These are phyloP conservation scores for Diaporthe sp. DNA, from an alignment of 2,329 filamentous ascomycete species.

Conservation along the genomic window DNA sequence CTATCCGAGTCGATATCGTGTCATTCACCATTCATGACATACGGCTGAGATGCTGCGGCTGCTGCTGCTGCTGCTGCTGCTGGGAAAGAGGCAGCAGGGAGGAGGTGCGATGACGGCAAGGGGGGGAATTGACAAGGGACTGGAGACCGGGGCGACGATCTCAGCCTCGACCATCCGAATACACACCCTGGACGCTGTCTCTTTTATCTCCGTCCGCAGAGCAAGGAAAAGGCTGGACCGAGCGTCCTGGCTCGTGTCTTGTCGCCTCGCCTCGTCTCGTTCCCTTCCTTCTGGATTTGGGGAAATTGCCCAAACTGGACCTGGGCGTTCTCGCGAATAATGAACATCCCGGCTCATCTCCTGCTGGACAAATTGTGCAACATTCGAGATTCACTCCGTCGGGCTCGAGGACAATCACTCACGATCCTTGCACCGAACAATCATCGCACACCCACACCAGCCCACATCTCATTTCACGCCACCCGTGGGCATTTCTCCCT, in stretches of 20 bases:
- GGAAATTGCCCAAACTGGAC: slow-evolving; percentile 24
- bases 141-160: slow-evolving; percentile 8
- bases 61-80: neutral
- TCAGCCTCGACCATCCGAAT: slow-evolving; percentile 25
- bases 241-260: slow-evolving; percentile 25
- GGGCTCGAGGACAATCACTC: slow-evolving; percentile 1
- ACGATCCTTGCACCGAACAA: slow-evolving; percentile 16
- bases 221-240: slow-evolving; percentile 28
- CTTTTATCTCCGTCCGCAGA: slow-evolving; percentile 26
- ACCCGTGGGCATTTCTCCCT: slow-evolving; percentile 2
- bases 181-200: slow-evolving; percentile 15
- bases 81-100: neutral
- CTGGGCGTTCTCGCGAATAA: slow-evolving; percentile 23
- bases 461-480: slow-evolving; percentile 22
- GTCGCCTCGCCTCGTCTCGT: slow-evolving; percentile 13
- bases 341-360: slow-evolving; percentile 21
- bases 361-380: slow-evolving; percentile 12
- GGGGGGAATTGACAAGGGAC: neutral
- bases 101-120: neutral
- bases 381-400: slow-evolving; percentile 8
- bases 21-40: neutral
- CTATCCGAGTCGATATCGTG: neutral
- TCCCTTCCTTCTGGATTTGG: slow-evolving; percentile 27
- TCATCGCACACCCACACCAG: slow-evolving; percentile 16
- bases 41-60: too few species aligned